phyloP scores from a whole-genome alignment of 805 yeast genomes.

The Myxozyma kluyveri region DNA sequence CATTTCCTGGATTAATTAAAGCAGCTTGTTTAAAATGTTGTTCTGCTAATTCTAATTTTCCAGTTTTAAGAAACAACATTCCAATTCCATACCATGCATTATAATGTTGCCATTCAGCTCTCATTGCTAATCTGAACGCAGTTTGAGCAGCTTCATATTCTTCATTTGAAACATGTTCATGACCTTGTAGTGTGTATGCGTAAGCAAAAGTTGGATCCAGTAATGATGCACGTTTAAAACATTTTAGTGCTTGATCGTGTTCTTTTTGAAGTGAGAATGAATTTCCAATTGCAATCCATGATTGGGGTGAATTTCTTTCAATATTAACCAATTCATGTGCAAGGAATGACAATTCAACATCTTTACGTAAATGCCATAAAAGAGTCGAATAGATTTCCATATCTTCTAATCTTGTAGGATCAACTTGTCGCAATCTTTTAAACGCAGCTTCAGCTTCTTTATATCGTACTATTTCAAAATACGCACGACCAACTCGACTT shows the following conservation, averaged over 20 bases:
- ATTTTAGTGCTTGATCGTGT: conserved; percentile 83
- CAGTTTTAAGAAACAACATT: conserved; percentile 83
- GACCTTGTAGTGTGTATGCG: conserved; percentile 91
- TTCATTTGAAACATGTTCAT: conserved; percentile 83
- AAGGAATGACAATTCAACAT: conserved; percentile 71
- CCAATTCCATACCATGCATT: conserved; percentile 96
- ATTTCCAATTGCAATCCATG: conserved; percentile 93
- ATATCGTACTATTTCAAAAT: conserved; percentile 85
- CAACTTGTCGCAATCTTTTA: conserved; percentile 58
- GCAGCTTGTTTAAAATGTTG: conserved; percentile 84
- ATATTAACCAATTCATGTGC: conserved; percentile 76
- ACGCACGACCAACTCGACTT: conserved; percentile 72
- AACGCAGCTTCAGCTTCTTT: conserved; percentile 69
- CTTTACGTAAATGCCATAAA: conserved; percentile 87
- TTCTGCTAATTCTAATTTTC: conserved; percentile 79
- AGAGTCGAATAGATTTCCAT: conserved; percentile 90
- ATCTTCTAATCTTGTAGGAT: conserved; percentile 76
- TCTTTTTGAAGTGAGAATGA: conserved; percentile 78
- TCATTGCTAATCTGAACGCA: conserved; percentile 73
- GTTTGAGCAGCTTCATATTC: conserved; percentile 86
- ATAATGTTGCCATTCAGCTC: conserved; percentile 77
- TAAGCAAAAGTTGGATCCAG: conserved; percentile 71
- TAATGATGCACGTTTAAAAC: conserved; percentile 75
- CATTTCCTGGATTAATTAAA: conserved; percentile 84
- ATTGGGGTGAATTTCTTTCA: conserved; percentile 65